phyloP scores from a whole-genome alignment of 306 rosid genomes.

The Quercus aquifolioides region DNA sequence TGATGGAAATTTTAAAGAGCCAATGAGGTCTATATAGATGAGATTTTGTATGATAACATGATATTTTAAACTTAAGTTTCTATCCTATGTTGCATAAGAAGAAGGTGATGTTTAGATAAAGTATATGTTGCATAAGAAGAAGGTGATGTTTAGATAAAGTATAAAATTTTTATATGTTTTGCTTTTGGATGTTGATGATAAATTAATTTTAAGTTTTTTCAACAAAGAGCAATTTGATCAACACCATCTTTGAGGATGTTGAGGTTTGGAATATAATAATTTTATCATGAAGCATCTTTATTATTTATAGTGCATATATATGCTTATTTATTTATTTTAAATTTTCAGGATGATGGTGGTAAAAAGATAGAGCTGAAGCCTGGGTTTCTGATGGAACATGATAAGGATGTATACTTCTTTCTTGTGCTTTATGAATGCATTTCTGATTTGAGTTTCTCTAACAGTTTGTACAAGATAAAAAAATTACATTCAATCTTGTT shows the following conservation, averaged over 20 bases:
- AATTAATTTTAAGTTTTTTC: background rate
- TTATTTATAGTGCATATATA: background rate
- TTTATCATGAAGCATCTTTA: background rate
- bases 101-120: background rate
- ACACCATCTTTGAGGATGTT: background rate
- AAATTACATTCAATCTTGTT: background rate
- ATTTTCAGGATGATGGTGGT: conserved; percentile 76
- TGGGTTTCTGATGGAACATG: conserved; percentile 93
- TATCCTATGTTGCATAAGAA: background rate
- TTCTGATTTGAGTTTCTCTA: background rate
- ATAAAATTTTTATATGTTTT: background rate
- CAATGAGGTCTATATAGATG: background rate
- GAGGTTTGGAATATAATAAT: background rate
- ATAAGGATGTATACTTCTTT: conserved; percentile 57
- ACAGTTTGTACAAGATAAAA: background rate
- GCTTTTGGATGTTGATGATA: background rate
- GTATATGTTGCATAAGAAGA: background rate
- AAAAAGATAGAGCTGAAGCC: conserved; percentile 96
- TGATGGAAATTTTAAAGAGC: background rate
- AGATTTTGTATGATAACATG: background rate
- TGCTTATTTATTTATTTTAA: background rate
- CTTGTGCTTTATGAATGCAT: conserved; percentile 15
- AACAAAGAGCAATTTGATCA: background rate
- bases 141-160: background rate
- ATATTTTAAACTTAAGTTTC: background rate